phyloP scores from a whole-genome alignment of 2,329 filamentous ascomycete genomes.

The Colletotrichum incanum region DNA sequence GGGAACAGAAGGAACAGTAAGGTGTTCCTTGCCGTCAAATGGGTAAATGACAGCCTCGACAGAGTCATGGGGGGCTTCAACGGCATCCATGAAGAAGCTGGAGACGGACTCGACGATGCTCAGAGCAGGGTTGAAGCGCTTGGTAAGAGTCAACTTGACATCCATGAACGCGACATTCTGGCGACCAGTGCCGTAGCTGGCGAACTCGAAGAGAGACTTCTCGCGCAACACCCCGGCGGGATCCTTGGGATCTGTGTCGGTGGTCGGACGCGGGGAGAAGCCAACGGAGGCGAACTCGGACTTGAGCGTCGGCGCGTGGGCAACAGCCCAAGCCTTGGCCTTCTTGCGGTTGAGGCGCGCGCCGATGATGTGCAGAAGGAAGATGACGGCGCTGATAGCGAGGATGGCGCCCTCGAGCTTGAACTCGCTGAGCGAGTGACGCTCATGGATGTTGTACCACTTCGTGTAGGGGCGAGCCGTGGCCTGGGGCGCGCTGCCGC shows the following conservation, averaged over 20 bases:
- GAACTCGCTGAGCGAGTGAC: conserved; percentile 87
- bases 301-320: conserved; percentile 79
- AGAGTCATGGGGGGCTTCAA: conserved; percentile 78
- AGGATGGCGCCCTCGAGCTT: conserved; percentile 88
- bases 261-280: conserved; percentile 73
- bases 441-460: conserved; percentile 98
- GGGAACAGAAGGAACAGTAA: conserved; percentile 78
- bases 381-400: conserved; percentile 79
- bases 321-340: conserved; percentile 84
- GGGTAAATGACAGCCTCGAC: conserved; percentile 86
- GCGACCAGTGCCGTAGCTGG: conserved; percentile 90
- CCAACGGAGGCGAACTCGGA: conserved; percentile 92
- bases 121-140: conserved; percentile 86
- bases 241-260: conserved; percentile 61
- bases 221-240: conserved; percentile 78
- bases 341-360: conserved; percentile 84
- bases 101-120: conserved; percentile 75
- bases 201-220: conserved; percentile 88
- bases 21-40: conserved; percentile 92
- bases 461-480: conserved; percentile 82
- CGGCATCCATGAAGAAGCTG: conserved; percentile 85
- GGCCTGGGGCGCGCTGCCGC: conserved; percentile 61
- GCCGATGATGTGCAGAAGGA: conserved; percentile 86
- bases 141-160: conserved; percentile 84
- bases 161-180: conserved; percentile 95